Percentiles rank a stretch among this genome's conserved stretches.
Conservation (phyloP, 2,329 filamentous ascomycete genomes). For the Aspergillus sp. region DNA sequence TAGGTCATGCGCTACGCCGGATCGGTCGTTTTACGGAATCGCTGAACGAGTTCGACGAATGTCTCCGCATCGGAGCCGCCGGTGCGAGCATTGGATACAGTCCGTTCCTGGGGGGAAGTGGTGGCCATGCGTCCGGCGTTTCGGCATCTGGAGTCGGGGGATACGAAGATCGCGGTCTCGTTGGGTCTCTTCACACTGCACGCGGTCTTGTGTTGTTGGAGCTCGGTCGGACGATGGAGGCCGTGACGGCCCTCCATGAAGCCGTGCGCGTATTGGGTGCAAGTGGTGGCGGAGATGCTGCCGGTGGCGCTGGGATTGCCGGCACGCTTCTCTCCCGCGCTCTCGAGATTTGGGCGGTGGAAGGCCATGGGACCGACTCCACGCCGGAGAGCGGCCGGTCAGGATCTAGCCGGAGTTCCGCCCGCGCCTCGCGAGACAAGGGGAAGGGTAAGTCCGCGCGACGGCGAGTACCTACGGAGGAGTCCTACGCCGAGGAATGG, state of each 20-base stretch:
- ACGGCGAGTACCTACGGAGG: conserved; percentile 23
- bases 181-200: conserved; percentile 48
- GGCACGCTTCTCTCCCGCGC: conserved; percentile 46
- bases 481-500: conserved; percentile 32
- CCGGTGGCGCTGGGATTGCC: conserved; percentile 48
- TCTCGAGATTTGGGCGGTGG: conserved; percentile 47
- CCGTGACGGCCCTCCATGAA: conserved; percentile 79
- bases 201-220: conserved; percentile 82
- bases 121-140: conserved; percentile 34
- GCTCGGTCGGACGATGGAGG: conserved; percentile 70
- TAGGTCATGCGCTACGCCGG: conserved; percentile 83
- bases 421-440: conserved; percentile 27
- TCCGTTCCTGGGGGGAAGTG: conserved; percentile 53
- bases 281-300: conserved; percentile 47
- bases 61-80: conserved; percentile 72
- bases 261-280: conserved; percentile 48
- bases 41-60: conserved; percentile 80
- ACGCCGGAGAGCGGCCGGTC: conserved; percentile 16
- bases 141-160: conserved; percentile 44
- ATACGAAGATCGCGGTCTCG: conserved; percentile 47
- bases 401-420: conserved; percentile 21
- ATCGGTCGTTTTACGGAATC: conserved; percentile 68
- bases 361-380: conserved; percentile 32
- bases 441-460: conserved; percentile 26
- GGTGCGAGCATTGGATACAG: conserved; percentile 77